A percentile compares a stretch with the other conserved stretches of the same genome.
These are phyloP conservation scores for Cafeteria roenbergensis DNA, from an alignment of 108 stramenopile species.

Conservation along the genomic window DNA sequence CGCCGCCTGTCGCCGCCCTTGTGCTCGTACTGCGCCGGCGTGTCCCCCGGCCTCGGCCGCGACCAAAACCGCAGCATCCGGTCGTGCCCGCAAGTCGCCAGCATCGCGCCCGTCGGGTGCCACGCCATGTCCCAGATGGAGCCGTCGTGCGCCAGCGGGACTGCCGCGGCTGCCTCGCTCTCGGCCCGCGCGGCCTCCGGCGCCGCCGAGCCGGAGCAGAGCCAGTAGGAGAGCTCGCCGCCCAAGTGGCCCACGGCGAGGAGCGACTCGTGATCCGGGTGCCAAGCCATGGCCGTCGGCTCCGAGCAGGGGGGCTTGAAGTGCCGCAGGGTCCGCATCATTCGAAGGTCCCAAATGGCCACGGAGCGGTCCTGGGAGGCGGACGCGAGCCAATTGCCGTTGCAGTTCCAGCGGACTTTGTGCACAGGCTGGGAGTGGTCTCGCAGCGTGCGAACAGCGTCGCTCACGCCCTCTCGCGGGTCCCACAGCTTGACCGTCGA, in stretches of 20 bases:
- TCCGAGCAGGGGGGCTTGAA: constrained; percentile 61
- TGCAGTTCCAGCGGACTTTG: constrained; percentile 79
- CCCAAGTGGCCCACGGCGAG: constrained; percentile 85
- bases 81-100: constrained; percentile 77
- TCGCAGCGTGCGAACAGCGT: constrained; percentile 71
- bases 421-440: constrained; percentile 87
- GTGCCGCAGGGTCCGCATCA: constrained; percentile 67
- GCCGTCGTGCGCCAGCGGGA: constrained; percentile 81
- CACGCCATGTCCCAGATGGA: constrained; percentile 88
- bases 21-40: constrained; percentile 4
- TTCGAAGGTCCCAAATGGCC: constrained; percentile 82
- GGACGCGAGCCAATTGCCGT: constrained; percentile 86
- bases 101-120: constrained; percentile 80
- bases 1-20: background rate
- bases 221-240: constrained; percentile 81
- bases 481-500: constrained; percentile 87
- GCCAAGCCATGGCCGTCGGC: constrained; percentile 80
- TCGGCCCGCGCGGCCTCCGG: constrained; percentile 63
- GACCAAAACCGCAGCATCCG: constrained; percentile 81
- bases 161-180: constrained; percentile 58
- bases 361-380: constrained; percentile 74
- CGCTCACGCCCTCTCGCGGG: constrained; percentile 67
- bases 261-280: constrained; percentile 75
- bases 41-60: constrained; percentile 64
- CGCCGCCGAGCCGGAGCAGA: no score